Conservation (phyloP, 768 basidiomycete genomes). For the Suillus weaverae region DNA sequence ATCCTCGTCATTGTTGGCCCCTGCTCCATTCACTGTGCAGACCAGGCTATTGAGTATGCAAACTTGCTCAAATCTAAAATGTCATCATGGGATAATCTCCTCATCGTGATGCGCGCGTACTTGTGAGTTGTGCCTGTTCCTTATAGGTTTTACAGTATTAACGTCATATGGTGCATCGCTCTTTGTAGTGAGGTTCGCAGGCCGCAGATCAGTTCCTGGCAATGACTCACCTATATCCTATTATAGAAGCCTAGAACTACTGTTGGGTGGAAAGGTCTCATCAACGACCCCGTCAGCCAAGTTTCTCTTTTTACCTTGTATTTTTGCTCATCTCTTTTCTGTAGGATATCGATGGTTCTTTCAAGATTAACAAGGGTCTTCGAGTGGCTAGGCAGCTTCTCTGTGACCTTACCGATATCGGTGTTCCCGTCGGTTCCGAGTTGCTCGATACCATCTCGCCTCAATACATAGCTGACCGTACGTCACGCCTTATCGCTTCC, state of each 20-base stretch:
- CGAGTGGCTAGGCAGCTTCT: constrained; percentile 85
- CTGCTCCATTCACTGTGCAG: constrained; percentile 90
- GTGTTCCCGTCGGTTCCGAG: constrained; percentile 93
- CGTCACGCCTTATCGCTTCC: constrained; percentile 20
- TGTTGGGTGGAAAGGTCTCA: constrained; percentile 96
- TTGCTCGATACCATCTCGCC: constrained; percentile 85
- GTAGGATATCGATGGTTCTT: constrained; percentile 85
- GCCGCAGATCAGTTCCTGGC: background rate
- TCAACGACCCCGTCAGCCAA: constrained; percentile 73
- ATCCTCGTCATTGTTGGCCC: constrained; percentile 92
- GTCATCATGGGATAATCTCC: constrained; percentile 68
- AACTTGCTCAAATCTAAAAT: constrained; percentile 68
- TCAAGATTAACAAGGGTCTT: constrained; percentile 96
- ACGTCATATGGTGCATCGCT: constrained; percentile 34
- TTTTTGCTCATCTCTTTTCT: background rate
- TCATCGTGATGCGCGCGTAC: constrained; percentile 96
- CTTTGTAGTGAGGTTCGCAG: constrained; percentile 39
- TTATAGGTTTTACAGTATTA: constrained; percentile 2
- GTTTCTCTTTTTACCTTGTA: background rate
- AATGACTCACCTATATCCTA: constrained; percentile 11
- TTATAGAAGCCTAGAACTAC: constrained; percentile 92
- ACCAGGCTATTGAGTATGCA: constrained; percentile 84
- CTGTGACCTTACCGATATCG: constrained; percentile 85
- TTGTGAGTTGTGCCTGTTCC: constrained; percentile 61
- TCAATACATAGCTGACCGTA: constrained; percentile 79